Base-by-base conservation (phyloP, 1,284 basidiomycete species). In the Cutaneotrichosporon mucoides region DNA sequence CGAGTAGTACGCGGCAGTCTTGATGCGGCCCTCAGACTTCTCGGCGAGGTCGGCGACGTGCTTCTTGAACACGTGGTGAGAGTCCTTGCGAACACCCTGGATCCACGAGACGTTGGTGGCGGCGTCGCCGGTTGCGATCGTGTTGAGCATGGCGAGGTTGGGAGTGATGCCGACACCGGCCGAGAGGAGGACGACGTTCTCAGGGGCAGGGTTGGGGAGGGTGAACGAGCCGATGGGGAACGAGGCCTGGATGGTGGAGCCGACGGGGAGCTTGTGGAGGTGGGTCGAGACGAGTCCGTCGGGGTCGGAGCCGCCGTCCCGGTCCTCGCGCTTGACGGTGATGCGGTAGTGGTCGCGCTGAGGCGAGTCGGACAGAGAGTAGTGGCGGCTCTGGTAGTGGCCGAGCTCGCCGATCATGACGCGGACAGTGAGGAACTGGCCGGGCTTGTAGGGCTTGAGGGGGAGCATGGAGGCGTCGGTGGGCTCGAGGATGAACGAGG, bases 151-250 rank as follows among this genome's bases (percentile, higher is more conserved):
- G 34, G 72, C 64, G 44, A 73, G 60, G 52, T 70, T 60, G 37
- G 70, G 66, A 8, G 72, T 75, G 50, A 70, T 66, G 33, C 73
- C 73, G 42, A 73, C 69, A 10, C 73, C 73, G 7, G 66, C 73
- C 6, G 71, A 71, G 36, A 73, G 60, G 46, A 75, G 61, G 40
- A 75, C 69, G n/a, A 73, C 48, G 57, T 71, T 59, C 47, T 68
- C 60, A 37, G 61, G 53, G 15, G 56, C 34, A 7, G 57, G 55
- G 35, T 61, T 53, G 63, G 67, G 68, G 49, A 69, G 66, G 16
- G 64, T 55, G 60, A 73, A 75, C 34, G 66, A 66, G 47, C 73
- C 73, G 41, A 61, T 62, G 8, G 72, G 70, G 45, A 66, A 67
- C 5, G 71, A 65, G 9, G 67, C 65, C 49, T 68, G 56, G 53